Base-by-base conservation (phyloP, 2,329 filamentous ascomycete species). In the Claviceps citrina region DNA sequence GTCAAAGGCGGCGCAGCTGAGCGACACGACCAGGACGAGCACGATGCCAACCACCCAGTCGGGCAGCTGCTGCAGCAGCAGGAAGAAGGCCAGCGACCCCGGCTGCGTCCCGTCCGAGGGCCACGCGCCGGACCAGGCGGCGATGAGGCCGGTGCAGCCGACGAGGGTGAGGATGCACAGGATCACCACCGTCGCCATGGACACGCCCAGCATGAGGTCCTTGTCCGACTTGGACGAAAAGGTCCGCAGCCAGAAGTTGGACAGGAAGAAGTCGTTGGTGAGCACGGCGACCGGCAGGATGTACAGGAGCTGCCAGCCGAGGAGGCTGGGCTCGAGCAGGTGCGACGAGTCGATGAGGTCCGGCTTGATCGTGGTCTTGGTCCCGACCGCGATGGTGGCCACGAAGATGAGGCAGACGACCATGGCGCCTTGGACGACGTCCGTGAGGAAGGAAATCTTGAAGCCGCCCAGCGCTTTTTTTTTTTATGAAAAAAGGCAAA, bases 261-360 rank as follows among this genome's bases (percentile, higher is more conserved):
- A 84, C 32, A 91, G 66, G 65, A 91, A 91, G 66, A 91, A 87
- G 64, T 87, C 78, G 62, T 89, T 91, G 43, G 83, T 87, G 41
- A 87, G 55, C 47, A 91, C 73, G 33, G 84, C 84, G 5, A 91
- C 71, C 0, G 84, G 82, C 1, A 91, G 69, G 48, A 91, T 89
- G 62, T 89, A 91, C 27, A 91, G 65, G 12, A 91, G 71, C 59
- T 91, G 84, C 82, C 84, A 91, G 41, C 84, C 84, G 1, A 91
- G 67, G 2, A 85, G 67, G 42, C 64, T 81, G 5, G 78, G 51
- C 33, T 84, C 66, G n/a, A 80, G 71, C 20, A 84, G 70, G 7
- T 76, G 76, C 0, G 82, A 86, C 5, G 73, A 62, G 1, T 73
- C 73, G 49, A 91, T 76, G 10, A 84, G 66, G 28, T 69, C 70